Evolutionary conservation across 345 rosid genomes (phyloP).

Genomic region (Dipteronia dyeriana): DNA sequence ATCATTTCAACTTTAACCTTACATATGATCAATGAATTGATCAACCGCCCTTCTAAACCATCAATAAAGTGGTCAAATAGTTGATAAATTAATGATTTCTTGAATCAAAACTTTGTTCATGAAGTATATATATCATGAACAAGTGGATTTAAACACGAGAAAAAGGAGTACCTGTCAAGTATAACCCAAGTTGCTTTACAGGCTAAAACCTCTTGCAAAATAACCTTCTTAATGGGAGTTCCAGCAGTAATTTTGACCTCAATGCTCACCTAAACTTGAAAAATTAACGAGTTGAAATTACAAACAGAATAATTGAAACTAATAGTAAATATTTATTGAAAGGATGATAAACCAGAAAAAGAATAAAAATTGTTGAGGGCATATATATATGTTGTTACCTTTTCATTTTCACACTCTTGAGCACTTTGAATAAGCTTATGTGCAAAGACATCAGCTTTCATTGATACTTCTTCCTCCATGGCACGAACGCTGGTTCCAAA

Average conservation of each 20-base stretch:
- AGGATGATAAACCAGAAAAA: neutral
- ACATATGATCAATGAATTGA: neutral
- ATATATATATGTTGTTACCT: conserved; percentile 31
- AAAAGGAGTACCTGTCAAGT: conserved; percentile 49
- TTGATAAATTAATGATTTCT: neutral
- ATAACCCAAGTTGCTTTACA: conserved; percentile 53
- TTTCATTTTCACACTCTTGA: conserved; percentile 43
- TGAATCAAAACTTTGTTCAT: conserved; percentile 2
- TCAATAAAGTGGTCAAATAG: neutral
- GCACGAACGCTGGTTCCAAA: conserved; percentile 42
- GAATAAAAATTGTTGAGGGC: neutral
- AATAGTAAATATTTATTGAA: no score
- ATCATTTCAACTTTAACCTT: neutral
- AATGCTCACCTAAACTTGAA: conserved; percentile 40
- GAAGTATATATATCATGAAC: neutral
- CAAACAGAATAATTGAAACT: neutral
- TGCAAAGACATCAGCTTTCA: conserved; percentile 40
- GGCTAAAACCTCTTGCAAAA: conserved; percentile 48
- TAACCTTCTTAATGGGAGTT: conserved; percentile 48
- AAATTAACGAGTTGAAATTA: neutral
- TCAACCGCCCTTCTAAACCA: neutral
- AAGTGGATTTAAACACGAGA: neutral
- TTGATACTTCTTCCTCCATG: conserved; percentile 50
- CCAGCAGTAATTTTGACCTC: conserved; percentile 65
- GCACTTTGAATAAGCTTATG: conserved; percentile 49